Percentiles rank a stretch among this genome's conserved stretches.
Conservation (phyloP, 2,329 filamentous ascomycete genomes). For the Madurella fahalii region DNA sequence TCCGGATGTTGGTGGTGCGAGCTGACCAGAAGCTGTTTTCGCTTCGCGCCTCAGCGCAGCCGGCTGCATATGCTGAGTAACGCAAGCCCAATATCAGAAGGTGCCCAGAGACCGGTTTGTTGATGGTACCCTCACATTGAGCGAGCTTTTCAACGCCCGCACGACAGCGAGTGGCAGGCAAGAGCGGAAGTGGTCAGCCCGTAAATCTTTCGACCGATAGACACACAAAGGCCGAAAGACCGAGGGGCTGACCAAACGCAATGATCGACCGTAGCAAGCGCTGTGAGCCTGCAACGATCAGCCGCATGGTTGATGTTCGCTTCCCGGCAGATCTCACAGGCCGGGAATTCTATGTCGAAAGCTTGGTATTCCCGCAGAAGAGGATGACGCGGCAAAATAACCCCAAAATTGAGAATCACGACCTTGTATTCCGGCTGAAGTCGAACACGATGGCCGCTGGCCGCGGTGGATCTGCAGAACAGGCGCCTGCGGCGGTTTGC, state of each 20-base stretch:
- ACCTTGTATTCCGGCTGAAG: conserved; percentile 26
- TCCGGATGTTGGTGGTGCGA: no score
- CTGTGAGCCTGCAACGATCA: conserved; percentile 13
- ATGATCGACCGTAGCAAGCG: conserved; percentile 4
- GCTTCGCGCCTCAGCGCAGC: not conserved
- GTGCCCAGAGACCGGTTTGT: not conserved
- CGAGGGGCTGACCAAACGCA: not conserved
- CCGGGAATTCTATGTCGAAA: conserved; percentile 6
- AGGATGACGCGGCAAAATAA: conserved; percentile 26
- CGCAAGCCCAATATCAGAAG: conserved; percentile 20
- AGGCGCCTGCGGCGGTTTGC: conserved; percentile 9
- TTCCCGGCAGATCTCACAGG: conserved; percentile 26
- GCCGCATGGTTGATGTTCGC: conserved; percentile 23
- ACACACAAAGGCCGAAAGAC: not conserved
- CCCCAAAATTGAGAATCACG: conserved; percentile 20
- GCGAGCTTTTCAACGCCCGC: not conserved
- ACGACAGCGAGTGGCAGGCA: not conserved
- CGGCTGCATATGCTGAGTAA: conserved; percentile 8
- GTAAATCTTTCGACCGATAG: not conserved
- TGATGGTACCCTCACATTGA: conserved; percentile 8
- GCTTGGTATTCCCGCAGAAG: conserved; percentile 19
- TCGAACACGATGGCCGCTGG: conserved; percentile 14
- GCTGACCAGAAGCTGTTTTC: not conserved
- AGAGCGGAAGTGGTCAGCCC: not conserved
- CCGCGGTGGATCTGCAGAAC: conserved; percentile 20